Evolutionary conservation across 352 stramenopile species (phyloP), one percentile per base, ranked within the genome.

Genomic region (Globisporangium irregulare): DNA sequence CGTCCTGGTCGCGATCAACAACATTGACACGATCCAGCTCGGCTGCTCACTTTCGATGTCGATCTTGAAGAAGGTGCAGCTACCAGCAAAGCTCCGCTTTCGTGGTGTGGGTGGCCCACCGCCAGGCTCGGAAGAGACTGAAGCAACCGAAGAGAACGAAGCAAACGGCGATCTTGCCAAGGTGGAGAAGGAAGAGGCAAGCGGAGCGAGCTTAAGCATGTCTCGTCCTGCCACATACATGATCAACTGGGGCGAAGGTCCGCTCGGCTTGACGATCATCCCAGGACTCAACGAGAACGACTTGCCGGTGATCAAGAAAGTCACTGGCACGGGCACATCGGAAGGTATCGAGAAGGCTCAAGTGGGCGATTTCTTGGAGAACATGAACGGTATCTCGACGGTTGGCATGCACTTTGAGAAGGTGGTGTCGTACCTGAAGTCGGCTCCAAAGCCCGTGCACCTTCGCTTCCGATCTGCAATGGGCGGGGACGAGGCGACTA

Each of bases 1-100:
- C 53, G 81, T 95, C 22, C 73, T 95, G 14, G 87, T 93, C 54
- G 84, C 87, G 36, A 95, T 95, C 69, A 95, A 95, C 78, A 95
- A 95, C 71, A 95, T 95, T 29, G 87, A 95, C 64, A 95, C 87
- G 20, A 93, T 95, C 65, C 86, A 93, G 71, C 76, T 95, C 34
- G 87, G 87, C 32, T 95, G 87, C 64, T 93, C 87, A 56, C 72
- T 95, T 25, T 93, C 86, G 34, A 95, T 95, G 87, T 95, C 87
- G 29, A 93, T 95, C 61, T 67, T 95, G 24, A 95, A 95, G 72
- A 95, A 95, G 66, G 87, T 95, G 48, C 87, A 95, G 53, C 64
- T 95, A 25, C 87, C 87, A 1, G 87, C 87, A 2, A 93, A 91
- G 70, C 80, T 95, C 8, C 85, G 84, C 62, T 95, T 95, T 72